A percentile compares a stretch with the other conserved stretches of the same genome.
phyloP scores from a whole-genome alignment of 108 stramenopile species.

The Stephanodiscus triporus region DNA sequence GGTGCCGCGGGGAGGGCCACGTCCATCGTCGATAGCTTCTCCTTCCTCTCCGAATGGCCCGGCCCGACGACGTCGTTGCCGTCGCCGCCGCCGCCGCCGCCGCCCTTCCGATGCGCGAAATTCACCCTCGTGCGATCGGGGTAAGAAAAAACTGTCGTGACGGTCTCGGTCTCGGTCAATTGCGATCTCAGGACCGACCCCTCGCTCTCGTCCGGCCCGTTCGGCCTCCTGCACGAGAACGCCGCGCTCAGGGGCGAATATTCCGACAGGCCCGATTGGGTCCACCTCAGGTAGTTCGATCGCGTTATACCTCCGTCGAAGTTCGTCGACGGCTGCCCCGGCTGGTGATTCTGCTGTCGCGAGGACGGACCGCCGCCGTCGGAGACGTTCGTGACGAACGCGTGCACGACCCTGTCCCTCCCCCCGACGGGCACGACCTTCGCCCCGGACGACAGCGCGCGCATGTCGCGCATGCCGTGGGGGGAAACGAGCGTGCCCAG shows the following conservation, averaged over 20 bases:
- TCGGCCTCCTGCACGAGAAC: conserved; percentile 48
- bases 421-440: conserved; percentile 56
- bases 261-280: conserved; percentile 67
- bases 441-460: conserved; percentile 68
- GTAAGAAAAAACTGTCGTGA: conserved; percentile 81
- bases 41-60: conserved; percentile 83
- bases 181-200: conserved; percentile 55
- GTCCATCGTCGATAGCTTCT: conserved; percentile 67
- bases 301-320: conserved; percentile 79
- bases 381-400: conserved; percentile 59
- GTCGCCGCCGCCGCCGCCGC: conserved; percentile 13
- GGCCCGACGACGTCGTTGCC: conserved; percentile 18
- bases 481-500: conserved; percentile 75
- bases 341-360: conserved; percentile 12
- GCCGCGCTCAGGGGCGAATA: conserved; percentile 61
- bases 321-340: conserved; percentile 21
- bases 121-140: conserved; percentile 61
- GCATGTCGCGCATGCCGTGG: conserved; percentile 51
- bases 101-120: conserved; percentile 54
- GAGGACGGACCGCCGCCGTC: no score
- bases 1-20: conserved; percentile 74
- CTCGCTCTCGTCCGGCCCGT: conserved; percentile 33
- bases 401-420: conserved; percentile 47
- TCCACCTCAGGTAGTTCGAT: conserved; percentile 75
- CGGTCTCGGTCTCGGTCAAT: conserved; percentile 61